Evolutionary conservation across 106 monocot genomes (phyloP), one percentile per base, ranked within the genome.

Genomic region (Dendrobium chrysotoxum): DNA sequence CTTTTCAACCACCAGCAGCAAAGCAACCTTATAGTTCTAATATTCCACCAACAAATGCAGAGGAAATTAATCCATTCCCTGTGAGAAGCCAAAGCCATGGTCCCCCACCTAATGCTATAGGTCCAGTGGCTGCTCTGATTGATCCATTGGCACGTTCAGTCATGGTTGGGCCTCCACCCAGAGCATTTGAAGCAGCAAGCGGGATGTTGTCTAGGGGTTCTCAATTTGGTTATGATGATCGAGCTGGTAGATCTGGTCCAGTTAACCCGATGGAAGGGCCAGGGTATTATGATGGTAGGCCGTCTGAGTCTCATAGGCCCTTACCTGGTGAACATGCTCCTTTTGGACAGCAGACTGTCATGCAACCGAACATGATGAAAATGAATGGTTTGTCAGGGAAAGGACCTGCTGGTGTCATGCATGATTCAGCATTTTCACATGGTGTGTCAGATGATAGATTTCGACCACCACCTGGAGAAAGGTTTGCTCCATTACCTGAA

Each of bases 321-420:
- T 41, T 82, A 21, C 42, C 77, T 3, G 9, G 31, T 39, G 85
- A 87, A 40, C 30, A 71, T 71, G 77, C 38, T 28, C 53, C 77
- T 39, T 80, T 47, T 71, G 73, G 88, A 42, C 76, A 25, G 26
- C 76, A 76, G 47, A 76, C 77, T 78, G 45, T 26, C 25, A 42
- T 45, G 4, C 78, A 46, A 42, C 47, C 91, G 79, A 84, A 79
- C 46, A 31, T 50, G 18, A 64, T 73, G 79, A 82, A 77, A 53
- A 66, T 81, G 57, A 90, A 93, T 83, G 90, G 88, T 53, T 20
- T 73, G 41, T 30, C 82, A 4, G 85, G 75, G n/a, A 81, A 78
- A 20, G 42, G 35, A 20, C 80, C 55, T 40, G 35, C 75, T 68
- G 82, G 79, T 75, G 79, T 75, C 11, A 79, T 84, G 82, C 84